Evolutionary conservation across 1,139 yeast species (phyloP).

Genomic region (Taphrina flavorubra): DNA sequence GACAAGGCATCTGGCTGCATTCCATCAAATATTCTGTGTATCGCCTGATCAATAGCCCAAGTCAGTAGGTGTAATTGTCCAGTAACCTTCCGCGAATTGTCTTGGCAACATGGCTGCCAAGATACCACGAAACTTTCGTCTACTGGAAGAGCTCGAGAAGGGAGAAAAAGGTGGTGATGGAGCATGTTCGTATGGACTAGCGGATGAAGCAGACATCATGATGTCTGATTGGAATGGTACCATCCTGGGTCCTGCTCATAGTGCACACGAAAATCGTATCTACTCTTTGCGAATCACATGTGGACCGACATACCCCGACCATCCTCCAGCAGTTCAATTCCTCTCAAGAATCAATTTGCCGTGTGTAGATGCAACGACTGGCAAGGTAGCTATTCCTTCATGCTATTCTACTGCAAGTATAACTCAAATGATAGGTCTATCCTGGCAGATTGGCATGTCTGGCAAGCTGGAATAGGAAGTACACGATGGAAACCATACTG

Average conservation of each 20-base stretch:
- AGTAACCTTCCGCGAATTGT: no score
- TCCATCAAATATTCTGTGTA: no score
- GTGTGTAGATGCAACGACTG: conserved; percentile 72
- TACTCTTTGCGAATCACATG: conserved; percentile 82
- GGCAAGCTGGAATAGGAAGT: conserved; percentile 82
- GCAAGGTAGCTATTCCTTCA: conserved; percentile 52
- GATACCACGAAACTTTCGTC: conserved; percentile 41
- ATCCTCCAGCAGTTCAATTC: conserved; percentile 82
- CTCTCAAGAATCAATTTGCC: conserved; percentile 86
- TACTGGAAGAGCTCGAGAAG: conserved; percentile 64
- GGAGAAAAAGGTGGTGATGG: conserved; percentile 99
- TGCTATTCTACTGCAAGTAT: not conserved
- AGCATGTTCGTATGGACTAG: conserved; percentile 90
- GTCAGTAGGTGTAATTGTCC: no score
- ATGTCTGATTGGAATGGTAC: conserved; percentile 97
- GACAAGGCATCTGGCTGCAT: no score
- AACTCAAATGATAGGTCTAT: conserved; percentile 56
- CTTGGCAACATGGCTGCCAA: conserved; percentile 25
- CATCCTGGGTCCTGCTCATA: conserved; percentile 93
- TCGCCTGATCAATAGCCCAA: no score
- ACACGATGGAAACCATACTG: conserved; percentile 88
- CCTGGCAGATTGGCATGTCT: conserved; percentile 69
- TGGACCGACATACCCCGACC: conserved; percentile 83
- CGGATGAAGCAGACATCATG: conserved; percentile 84
- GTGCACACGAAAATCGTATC: conserved; percentile 83